Base-by-base conservation (phyloP, 306 rosid genomes). In the Casuarina cunninghamiana region DNA sequence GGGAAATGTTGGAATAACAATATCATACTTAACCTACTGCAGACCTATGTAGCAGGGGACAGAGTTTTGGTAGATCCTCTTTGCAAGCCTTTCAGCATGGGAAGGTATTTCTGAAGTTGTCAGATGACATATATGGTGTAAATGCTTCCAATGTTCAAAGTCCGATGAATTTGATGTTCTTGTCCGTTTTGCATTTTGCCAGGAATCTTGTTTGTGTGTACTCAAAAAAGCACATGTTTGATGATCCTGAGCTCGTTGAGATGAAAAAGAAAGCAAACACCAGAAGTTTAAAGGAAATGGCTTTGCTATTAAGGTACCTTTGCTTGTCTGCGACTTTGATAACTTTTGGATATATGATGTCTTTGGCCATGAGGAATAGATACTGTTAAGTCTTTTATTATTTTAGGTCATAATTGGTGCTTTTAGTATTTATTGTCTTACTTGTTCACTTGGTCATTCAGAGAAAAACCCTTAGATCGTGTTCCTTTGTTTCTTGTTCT, bases 151-250 rank as follows among this genome's bases (percentile, higher is more conserved):
- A 35, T 79, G 66, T 48, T 67, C 35, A 16, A 37, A 44, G 42
- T 60, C 70, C 41, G 32, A 41, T 32, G 53, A 42, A 53, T 74
- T 37, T 57, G 38, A 41, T 38, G 9, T 44, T 61, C 13, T 16
- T 35, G 11, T 16, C 74, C 45, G 69, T 32, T 75, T 68, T 54
- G 17, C 58, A 9, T 75, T 80, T 79, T 70, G 50, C 10, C 75
- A 96, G 99, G 93, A 96, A 96, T 83, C 94, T 96, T 76, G 87
- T 96, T n/a, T 96, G 99, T 76, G 97, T 96, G 74, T 96, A 96
- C 90, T 96, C 99, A 1, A 96, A 93, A 83, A 96, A 96, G 82
- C 99, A 96, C 91, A 87, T 96, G 99, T 53, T 49, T 49, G 99
- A 96, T 91, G 85, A 68, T 84, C 99, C 99, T 2, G 90, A 82